Evolutionary conservation across 352 stramenopile genomes (phyloP).

Genomic region (Phytophthora boehmeriae): DNA sequence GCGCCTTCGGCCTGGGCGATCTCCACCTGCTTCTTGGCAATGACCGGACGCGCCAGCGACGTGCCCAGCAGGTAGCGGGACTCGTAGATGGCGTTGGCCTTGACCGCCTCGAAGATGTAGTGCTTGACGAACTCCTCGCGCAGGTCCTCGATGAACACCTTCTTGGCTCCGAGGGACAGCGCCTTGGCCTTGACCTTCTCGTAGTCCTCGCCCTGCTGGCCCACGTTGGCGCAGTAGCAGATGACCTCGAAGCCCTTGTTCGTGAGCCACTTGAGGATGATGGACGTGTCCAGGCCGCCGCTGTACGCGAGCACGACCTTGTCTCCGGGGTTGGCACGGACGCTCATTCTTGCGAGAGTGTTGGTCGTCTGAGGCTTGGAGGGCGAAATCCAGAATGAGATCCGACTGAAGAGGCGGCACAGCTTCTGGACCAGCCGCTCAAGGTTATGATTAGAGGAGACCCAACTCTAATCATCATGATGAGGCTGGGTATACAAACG

Average conservation of each 20-base stretch:
- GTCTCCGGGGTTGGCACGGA: conserved; percentile 71
- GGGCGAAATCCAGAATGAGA: conserved; percentile 53
- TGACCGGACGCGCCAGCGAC: conserved; percentile 97
- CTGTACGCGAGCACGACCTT: conserved; percentile 97
- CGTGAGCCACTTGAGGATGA: conserved; percentile 99
- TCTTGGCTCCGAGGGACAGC: conserved; percentile 69
- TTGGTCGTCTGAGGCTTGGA: conserved; percentile 23
- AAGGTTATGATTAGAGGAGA: neutral
- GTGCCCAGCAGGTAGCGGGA: conserved; percentile 97
- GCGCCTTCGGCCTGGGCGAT: conserved; percentile 92
- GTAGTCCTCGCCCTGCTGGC: conserved; percentile 97
- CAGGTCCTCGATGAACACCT: conserved; percentile 97
- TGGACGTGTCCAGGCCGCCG: conserved; percentile 98
- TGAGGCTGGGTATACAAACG: conserved; percentile 13
- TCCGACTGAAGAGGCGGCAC: conserved; percentile 19
- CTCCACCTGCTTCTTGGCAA: conserved; percentile 97
- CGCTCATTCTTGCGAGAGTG: conserved; percentile 57
- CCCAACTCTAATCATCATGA: conserved; percentile 32
- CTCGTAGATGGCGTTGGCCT: conserved; percentile 99
- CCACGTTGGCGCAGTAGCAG: conserved; percentile 99
- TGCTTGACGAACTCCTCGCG: conserved; percentile 96
- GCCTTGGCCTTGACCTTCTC: conserved; percentile 94
- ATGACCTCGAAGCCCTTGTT: conserved; percentile 99
- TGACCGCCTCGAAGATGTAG: conserved; percentile 94
- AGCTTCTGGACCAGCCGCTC: neutral